phyloP scores from a whole-genome alignment of 768 basidiomycete species.

The Tylopilus intermedius region DNA sequence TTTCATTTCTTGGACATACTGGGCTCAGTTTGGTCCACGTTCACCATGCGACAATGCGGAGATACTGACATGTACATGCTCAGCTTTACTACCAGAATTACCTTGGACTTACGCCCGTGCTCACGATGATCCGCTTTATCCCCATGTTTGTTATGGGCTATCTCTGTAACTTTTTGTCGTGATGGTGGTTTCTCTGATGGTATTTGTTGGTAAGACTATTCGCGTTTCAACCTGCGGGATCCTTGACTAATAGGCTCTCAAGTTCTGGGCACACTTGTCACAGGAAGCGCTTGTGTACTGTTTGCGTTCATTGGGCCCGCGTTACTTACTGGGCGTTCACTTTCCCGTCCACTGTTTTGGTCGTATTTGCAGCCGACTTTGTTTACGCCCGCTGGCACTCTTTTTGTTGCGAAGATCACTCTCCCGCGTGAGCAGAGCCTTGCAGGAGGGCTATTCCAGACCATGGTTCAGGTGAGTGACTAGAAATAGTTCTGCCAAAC shows the following conservation, averaged over 20 bases:
- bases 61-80: too few species aligned
- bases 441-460: constrained; percentile 72
- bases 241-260: constrained; percentile 6
- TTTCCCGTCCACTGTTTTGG: constrained; percentile 61
- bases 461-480: constrained; percentile 61
- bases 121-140: constrained; percentile 39
- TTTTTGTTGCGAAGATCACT: constrained; percentile 68
- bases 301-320: constrained; percentile 62
- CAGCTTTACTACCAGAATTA: too few species aligned
- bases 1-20: constrained; percentile 53
- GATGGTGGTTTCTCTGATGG: constrained; percentile 50
- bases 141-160: constrained; percentile 69
- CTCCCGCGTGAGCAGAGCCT: constrained; percentile 69
- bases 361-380: constrained; percentile 76
- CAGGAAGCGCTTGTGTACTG: constrained; percentile 53
- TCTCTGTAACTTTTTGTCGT: constrained; percentile 64
- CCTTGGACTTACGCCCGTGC: too few species aligned
- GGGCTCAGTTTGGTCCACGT: constrained; percentile 35
- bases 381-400: constrained; percentile 64
- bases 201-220: constrained; percentile 48
- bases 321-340: constrained; percentile 70
- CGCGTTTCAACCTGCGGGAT: neutral
- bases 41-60: neutral
- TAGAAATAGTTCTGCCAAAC: neutral
- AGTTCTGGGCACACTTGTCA: constrained; percentile 55